Evolutionary conservation across 129 eudicot genomes (phyloP).

Genomic region (Flaveria linearis): DNA sequence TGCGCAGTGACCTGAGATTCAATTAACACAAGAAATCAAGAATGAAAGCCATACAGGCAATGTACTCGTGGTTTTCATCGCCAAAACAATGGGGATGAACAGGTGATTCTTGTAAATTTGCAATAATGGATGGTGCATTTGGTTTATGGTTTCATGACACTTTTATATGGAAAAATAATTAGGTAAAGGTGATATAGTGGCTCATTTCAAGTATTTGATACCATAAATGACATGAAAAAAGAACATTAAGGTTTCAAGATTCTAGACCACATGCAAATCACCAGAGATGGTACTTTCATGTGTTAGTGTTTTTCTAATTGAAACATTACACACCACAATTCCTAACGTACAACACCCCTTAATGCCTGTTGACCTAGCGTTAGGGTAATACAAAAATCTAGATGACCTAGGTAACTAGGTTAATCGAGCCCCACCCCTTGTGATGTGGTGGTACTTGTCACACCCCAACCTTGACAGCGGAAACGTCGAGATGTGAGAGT

Average conservation of each 20-base stretch:
- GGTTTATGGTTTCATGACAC: not conserved
- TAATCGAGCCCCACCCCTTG: too few relatives aligned
- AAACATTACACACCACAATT: not conserved
- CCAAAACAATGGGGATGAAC: not conserved
- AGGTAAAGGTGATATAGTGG: conserved; percentile 21
- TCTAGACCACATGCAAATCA: not conserved
- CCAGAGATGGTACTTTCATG: not conserved
- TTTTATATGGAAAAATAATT: not conserved
- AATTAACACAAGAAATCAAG: conserved; percentile 8
- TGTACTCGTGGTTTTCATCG: conserved; percentile 16
- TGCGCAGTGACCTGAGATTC: not conserved
- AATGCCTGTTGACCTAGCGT: too few relatives aligned
- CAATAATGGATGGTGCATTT: conserved; percentile 15
- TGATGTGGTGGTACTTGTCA: too few relatives aligned
- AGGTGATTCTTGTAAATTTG: not conserved
- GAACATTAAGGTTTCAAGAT: not conserved
- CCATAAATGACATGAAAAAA: not conserved
- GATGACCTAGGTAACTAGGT: too few relatives aligned
- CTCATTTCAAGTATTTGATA: conserved; percentile 8
- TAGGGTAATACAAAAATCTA: too few relatives aligned
- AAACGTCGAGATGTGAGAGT: too few relatives aligned
- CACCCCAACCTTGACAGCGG: too few relatives aligned
- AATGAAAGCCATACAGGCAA: conserved; percentile 29
- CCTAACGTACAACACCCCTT: too few relatives aligned
- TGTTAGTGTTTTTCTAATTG: not conserved